phyloP scores from a whole-genome alignment of 345 rosid species.

The Hibiscus syriacus region DNA sequence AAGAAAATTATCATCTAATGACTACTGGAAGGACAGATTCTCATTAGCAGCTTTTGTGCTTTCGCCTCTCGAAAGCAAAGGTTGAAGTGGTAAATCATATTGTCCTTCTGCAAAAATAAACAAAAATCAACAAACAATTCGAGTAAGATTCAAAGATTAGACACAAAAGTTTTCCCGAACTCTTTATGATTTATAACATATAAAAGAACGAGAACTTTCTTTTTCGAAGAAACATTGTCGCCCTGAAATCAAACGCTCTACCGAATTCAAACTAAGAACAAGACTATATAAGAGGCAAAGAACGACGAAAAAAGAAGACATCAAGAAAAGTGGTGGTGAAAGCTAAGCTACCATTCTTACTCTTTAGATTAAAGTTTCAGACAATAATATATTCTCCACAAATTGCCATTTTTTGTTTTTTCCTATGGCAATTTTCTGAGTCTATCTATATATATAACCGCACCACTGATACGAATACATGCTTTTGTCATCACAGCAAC shows the following conservation, averaged over 20 bases:
- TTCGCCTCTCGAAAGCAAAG: slow-evolving; percentile 29
- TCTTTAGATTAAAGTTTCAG: slow-evolving; percentile 14
- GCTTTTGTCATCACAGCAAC: not conserved
- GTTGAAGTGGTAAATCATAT: slow-evolving; percentile 33
- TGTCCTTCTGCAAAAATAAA: slow-evolving; percentile 33
- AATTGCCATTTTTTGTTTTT: slow-evolving; percentile 12
- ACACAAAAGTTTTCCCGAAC: not conserved
- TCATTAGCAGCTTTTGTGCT: slow-evolving; percentile 36
- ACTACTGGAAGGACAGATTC: slow-evolving; percentile 52
- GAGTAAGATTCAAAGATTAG: slow-evolving; percentile 4
- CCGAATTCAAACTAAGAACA: not conserved
- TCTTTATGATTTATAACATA: not conserved
- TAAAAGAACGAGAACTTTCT: slow-evolving; percentile 13
- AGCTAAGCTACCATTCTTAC: slow-evolving; percentile 19
- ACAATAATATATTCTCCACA: slow-evolving; percentile 35
- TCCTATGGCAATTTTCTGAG: not conserved
- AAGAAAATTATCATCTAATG: not conserved
- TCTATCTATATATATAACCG: not conserved
- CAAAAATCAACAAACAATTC: slow-evolving; percentile 3
- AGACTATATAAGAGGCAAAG: slow-evolving; percentile 4
- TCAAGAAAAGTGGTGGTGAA: not conserved
- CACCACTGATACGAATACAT: not conserved
- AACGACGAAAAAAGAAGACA: not conserved
- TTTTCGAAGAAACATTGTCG: slow-evolving; percentile 11
- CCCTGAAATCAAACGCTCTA: slow-evolving; percentile 18